Evolutionary conservation across 441 rosid species (phyloP).

Genomic region (Syzygium syzygioides): DNA sequence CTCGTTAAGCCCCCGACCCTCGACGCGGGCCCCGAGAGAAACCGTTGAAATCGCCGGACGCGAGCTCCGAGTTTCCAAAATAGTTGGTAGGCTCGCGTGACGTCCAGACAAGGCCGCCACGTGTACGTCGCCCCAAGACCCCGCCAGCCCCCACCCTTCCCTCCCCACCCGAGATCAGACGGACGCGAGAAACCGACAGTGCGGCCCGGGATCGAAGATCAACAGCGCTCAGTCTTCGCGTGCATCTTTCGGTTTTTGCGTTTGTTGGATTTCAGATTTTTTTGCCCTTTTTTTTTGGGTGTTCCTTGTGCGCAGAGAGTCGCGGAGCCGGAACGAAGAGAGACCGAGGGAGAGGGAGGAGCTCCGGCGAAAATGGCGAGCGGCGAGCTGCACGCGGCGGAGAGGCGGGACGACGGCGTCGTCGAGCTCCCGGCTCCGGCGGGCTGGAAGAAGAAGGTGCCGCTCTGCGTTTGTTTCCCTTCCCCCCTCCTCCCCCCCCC

Average conservation of each 20-base stretch:
- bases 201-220: not conserved
- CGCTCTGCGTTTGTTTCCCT: not conserved
- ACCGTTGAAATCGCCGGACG: not conserved
- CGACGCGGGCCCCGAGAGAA: not conserved
- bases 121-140: not conserved
- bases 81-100: not conserved
- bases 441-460: conserved; percentile 7
- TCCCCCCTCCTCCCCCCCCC: not conserved
- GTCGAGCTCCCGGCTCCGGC: conserved; percentile 1
- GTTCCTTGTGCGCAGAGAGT: not conserved
- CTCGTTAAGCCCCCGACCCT: not conserved
- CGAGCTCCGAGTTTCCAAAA: not conserved
- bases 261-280: not conserved
- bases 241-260: not conserved
- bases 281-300: not conserved
- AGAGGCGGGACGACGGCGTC: not conserved
- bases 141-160: not conserved
- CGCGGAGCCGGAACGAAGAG: not conserved
- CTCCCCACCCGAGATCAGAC: not conserved
- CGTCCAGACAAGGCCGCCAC: not conserved
- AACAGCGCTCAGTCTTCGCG: not conserved
- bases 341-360: not conserved
- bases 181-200: not conserved
- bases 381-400: not conserved
- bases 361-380: not conserved